Base-by-base conservation (phyloP, 805 yeast genomes). In the Wickerhamiella azymoides region DNA sequence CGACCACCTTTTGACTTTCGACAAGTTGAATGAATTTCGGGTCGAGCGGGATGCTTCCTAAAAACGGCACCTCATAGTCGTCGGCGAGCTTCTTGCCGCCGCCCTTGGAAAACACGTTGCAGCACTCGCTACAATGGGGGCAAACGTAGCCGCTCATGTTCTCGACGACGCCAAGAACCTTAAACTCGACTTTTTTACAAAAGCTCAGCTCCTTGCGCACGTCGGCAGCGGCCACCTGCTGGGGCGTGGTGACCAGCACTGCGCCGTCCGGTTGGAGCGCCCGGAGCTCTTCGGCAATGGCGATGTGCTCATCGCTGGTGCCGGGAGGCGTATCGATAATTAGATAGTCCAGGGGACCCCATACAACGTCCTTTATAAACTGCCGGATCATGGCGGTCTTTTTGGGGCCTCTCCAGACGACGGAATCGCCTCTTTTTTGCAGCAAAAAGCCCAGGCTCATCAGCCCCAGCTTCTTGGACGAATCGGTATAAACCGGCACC, bases 291-390 rank as follows among this genome's bases (percentile, higher is more conserved):
- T 92, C 97, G 5, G 96, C 96, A 33, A 93, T 81, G 3, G 96
- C 86, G 33, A 92, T 92, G 61, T 92, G 99, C 61, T 92, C 99
- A 62, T 92, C 99, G 0, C 95, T 82, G 0, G 99, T 92, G 0
- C 99, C 99, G 0, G 99, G 99, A 1, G 99, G 99, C 0, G 99
- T 92, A 60, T 92, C 99, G 5, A 92, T 86, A 27, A 92, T 64
- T 47, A 89, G 64, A 58, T 83, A 89, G 47, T 84, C 76, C 24
- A 72, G 66, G 16, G 71, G 73, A 0, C 85, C 95, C 99, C 99
- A 92, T 25, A 75, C 74, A 1, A 89, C 95, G 60, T 92, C 97
- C 50, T 76, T 74, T 36, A 93, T 68, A 59, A 92, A 89, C 64
- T 92, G 99, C 50, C 88, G 74, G 32, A 92, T 83, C 97, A 92